These are phyloP conservation scores for Aureobasidium sp. DNA, from an alignment of 2,329 filamentous ascomycete genomes.

Conservation along the genomic window DNA sequence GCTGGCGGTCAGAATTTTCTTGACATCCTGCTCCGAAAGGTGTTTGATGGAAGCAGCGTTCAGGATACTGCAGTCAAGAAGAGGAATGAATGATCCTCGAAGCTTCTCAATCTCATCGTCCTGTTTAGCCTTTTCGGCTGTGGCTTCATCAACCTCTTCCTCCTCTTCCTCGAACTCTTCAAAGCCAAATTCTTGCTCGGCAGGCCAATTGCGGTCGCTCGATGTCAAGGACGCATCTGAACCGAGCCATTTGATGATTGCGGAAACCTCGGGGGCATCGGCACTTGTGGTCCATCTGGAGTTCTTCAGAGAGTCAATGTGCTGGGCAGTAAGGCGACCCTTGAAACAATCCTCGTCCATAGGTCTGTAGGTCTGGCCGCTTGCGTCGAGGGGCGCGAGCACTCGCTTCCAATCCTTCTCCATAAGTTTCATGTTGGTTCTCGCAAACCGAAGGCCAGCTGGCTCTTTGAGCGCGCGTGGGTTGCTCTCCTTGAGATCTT, in stretches of 20 bases:
- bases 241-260: slow-evolving; percentile 11
- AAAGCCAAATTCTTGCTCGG: slow-evolving; percentile 31
- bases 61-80: slow-evolving; percentile 1
- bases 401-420: slow-evolving; percentile 2
- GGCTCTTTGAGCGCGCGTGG: not conserved
- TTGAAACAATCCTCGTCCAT: slow-evolving; percentile 1
- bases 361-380: not conserved
- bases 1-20: not conserved
- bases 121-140: slow-evolving; percentile 48
- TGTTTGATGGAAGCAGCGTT: not conserved
- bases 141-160: slow-evolving; percentile 54
- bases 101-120: slow-evolving; percentile 50
- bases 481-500: not conserved
- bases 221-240: not conserved
- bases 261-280: not conserved
- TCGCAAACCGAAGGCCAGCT: not conserved
- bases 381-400: not conserved
- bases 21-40: not conserved
- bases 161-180: slow-evolving; percentile 56
- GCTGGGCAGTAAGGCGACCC: not conserved
- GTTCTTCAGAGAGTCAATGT: slow-evolving; percentile 1
- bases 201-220: not conserved
- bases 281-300: not conserved
- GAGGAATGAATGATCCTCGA: slow-evolving; percentile 30
- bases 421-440: not conserved